Conservation (phyloP, 345 rosid species). For the Psidium friedrichsthalianum region DNA sequence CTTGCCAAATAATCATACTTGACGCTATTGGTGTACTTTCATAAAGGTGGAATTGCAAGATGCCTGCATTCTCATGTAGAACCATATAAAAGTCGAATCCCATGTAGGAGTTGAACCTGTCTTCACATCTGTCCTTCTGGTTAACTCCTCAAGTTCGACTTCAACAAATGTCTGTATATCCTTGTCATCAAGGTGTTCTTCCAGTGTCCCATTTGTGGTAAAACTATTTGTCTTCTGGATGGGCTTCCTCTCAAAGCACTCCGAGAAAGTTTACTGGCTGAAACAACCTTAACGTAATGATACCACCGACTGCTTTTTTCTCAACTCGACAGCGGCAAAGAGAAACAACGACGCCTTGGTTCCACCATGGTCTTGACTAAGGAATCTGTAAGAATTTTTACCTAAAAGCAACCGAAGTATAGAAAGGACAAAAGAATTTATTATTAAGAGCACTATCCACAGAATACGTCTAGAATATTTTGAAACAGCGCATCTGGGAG, state of each 20-base stretch:
- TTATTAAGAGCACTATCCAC: background rate
- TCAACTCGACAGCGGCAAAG: conserved; percentile 71
- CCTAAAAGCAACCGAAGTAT: conserved; percentile 16
- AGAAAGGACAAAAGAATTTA: background rate
- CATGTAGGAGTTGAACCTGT: conserved; percentile 63
- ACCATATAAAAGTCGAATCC: conserved; percentile 86
- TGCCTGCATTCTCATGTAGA: conserved; percentile 72
- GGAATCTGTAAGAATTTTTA: conserved; percentile 67
- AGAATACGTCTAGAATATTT: background rate
- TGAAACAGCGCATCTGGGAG: background rate
- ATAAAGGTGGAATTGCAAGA: conserved; percentile 57
- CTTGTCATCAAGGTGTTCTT: conserved; percentile 31
- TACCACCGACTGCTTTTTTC: conserved; percentile 84
- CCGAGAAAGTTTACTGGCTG: conserved; percentile 58
- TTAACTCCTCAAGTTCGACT: conserved; percentile 76
- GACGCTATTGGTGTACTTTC: conserved; percentile 47
- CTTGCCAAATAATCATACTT: conserved; percentile 64
- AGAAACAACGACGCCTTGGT: conserved; percentile 71
- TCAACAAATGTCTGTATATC: conserved; percentile 78
- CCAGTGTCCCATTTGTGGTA: conserved; percentile 17
- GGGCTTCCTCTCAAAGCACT: conserved; percentile 51
- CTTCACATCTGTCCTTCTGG: conserved; percentile 57
- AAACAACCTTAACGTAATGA: conserved; percentile 62
- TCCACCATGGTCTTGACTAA: conserved; percentile 90
- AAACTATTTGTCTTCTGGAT: conserved; percentile 31